Percentiles rank a stretch among this genome's conserved stretches.
Conservation (phyloP, 345 rosid species). For the Crucihimalaya himalaica region DNA sequence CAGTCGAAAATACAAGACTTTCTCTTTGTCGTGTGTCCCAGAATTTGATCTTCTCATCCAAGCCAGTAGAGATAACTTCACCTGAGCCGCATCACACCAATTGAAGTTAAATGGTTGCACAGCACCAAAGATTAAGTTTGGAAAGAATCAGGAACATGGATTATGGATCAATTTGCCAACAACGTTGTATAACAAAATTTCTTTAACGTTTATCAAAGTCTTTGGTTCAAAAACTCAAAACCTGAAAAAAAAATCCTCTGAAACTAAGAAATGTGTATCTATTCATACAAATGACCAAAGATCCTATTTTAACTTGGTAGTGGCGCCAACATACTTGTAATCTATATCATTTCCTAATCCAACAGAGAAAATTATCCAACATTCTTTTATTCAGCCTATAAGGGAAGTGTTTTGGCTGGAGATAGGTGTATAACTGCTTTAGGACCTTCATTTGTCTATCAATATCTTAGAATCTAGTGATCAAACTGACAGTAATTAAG, state of each 20-base stretch:
- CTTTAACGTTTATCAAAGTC: slow-evolving; percentile 1
- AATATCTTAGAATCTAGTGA: not conserved
- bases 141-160: not conserved
- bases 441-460: not conserved
- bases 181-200: not conserved
- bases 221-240: slow-evolving; percentile 1
- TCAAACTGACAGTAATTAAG: not conserved
- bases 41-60: slow-evolving; percentile 69
- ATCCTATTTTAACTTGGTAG: not conserved
- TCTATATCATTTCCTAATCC: not conserved
- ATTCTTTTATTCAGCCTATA: not conserved
- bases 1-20: slow-evolving; percentile 31
- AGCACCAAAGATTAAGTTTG: not conserved
- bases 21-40: slow-evolving; percentile 66
- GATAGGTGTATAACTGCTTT: not conserved
- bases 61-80: slow-evolving; percentile 66
- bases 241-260: not conserved
- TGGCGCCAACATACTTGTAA: not conserved
- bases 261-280: not conserved
- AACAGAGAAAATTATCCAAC: not conserved
- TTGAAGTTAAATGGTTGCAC: not conserved
- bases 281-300: not conserved
- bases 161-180: not conserved
- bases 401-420: not conserved
- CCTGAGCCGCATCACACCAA: slow-evolving; percentile 43